These are phyloP conservation scores for Suillus placidus DNA, from an alignment of 768 basidiomycete genomes.

Conservation along the genomic window DNA sequence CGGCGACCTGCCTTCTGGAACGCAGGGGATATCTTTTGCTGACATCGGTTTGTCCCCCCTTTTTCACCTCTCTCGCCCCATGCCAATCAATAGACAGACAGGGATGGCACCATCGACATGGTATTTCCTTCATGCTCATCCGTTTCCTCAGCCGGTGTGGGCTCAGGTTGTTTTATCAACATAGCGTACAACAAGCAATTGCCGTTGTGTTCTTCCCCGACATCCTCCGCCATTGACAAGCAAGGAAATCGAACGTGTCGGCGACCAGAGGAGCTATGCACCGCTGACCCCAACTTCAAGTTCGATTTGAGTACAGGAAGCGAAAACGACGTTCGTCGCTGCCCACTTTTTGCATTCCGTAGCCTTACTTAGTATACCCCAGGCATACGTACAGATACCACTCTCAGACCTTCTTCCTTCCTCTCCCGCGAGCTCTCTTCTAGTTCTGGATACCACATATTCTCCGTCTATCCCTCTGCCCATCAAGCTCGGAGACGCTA, in stretches of 20 bases:
- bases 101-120: constrained; percentile 97
- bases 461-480: constrained; percentile 73
- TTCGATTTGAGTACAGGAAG: constrained; percentile 63
- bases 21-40: constrained; percentile 82
- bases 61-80: not conserved
- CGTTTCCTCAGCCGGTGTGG: constrained; percentile 73
- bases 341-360: not conserved
- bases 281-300: constrained; percentile 75
- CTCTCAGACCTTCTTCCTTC: constrained; percentile 59
- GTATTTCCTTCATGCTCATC: constrained; percentile 83
- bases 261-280: constrained; percentile 78
- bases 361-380: constrained; percentile 8
- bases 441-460: constrained; percentile 69
- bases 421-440: constrained; percentile 51
- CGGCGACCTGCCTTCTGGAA: constrained; percentile 71
- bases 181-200: constrained; percentile 94
- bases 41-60: constrained; percentile 71
- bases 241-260: constrained; percentile 66
- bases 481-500: constrained; percentile 83
- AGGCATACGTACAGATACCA: constrained; percentile 72
- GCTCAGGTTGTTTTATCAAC: constrained; percentile 79
- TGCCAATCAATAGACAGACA: constrained; percentile 51
- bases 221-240: constrained; percentile 47
- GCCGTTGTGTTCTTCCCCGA: constrained; percentile 68
- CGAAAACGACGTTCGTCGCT: constrained; percentile 51